Base-by-base conservation (phyloP, 2,329 filamentous ascomycete species). In the Hymenoscyphus infarciens region DNA sequence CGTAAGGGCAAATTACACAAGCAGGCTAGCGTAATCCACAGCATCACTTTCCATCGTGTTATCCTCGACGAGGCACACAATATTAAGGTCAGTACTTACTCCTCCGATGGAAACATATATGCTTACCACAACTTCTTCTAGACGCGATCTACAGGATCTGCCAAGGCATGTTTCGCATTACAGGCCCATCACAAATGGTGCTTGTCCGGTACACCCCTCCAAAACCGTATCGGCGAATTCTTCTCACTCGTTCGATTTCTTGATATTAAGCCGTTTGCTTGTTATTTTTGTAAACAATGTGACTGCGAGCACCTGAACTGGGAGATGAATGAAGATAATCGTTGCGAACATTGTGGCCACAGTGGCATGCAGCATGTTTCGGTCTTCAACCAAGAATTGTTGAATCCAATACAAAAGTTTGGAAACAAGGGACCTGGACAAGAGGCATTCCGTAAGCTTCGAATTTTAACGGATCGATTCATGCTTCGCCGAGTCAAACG, bases 171-270 rank as follows among this genome's bases (percentile, higher is more conserved):
- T 75, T 98, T 98, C 74, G 92, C 93, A 1, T 80, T 99, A 52
- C 88, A 92, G 64, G 90, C 90, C 19, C 87, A 84, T 19, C 97
- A 95, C 77, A 96, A 96, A 70, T 98, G 95, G 92, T 99, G 95
- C 74, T 81, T 99, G 63, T 95, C 91, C 16, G 95, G 95, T 8
- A 99, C 95, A 1, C 95, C 95, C 0, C 86, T 99, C 1, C 95
- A 99, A 75, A 99, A 98, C 73, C 89, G 94, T 60, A 98, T 98
- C 68, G 94, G 95, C 72, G 94, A 98, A 75, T 96, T 97, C 75
- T 97, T 98, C 77, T 98, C 94, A 0, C 80, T 98, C 25, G 82
- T 99, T 61, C 89, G 95, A 2, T 99, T 99, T 76, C 83, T 99
- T 33, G 90, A 97, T 74, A 83, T 97, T 39, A 83, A 84, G 8